phyloP scores from a whole-genome alignment of 2,329 filamentous ascomycete species.

The Tolypocladium capitatum region DNA sequence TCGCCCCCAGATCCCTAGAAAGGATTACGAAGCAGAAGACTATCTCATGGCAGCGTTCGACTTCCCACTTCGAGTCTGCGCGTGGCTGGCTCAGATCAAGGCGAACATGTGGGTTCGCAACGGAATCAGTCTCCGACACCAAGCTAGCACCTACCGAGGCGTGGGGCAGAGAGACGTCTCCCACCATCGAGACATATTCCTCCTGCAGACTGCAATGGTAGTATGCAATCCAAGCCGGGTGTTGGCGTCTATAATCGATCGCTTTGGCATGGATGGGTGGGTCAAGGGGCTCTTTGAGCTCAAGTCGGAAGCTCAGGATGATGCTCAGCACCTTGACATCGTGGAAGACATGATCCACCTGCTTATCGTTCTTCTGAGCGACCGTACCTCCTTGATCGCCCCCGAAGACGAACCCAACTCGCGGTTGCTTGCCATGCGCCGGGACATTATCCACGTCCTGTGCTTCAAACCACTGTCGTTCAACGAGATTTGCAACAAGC shows the following conservation, averaged over 20 bases:
- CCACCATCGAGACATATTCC: conserved; percentile 87
- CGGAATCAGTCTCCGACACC: conserved; percentile 87
- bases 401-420: conserved; percentile 51
- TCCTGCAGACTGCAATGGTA: conserved; percentile 82
- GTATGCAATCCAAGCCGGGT: conserved; percentile 73
- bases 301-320: conserved; percentile 65
- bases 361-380: conserved; percentile 79
- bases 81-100: conserved; percentile 96
- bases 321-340: conserved; percentile 77
- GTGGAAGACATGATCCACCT: conserved; percentile 94
- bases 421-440: conserved; percentile 59
- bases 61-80: conserved; percentile 82
- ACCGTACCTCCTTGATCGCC: conserved; percentile 67
- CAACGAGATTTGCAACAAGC: conserved; percentile 73
- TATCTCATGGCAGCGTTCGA: conserved; percentile 82
- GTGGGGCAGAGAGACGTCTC: conserved; percentile 83
- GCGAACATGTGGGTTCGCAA: conserved; percentile 98
- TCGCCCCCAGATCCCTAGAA: conserved; percentile 39
- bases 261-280: conserved; percentile 82
- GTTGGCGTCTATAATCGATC: conserved; percentile 78
- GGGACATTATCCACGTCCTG: conserved; percentile 83
- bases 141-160: conserved; percentile 85
- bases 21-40: conserved; percentile 55
- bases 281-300: conserved; percentile 68
- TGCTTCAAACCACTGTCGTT: conserved; percentile 96